Evolutionary conservation across 2,329 filamentous ascomycete species (phyloP).

Genomic region (Fonsecaea pugnacius): DNA sequence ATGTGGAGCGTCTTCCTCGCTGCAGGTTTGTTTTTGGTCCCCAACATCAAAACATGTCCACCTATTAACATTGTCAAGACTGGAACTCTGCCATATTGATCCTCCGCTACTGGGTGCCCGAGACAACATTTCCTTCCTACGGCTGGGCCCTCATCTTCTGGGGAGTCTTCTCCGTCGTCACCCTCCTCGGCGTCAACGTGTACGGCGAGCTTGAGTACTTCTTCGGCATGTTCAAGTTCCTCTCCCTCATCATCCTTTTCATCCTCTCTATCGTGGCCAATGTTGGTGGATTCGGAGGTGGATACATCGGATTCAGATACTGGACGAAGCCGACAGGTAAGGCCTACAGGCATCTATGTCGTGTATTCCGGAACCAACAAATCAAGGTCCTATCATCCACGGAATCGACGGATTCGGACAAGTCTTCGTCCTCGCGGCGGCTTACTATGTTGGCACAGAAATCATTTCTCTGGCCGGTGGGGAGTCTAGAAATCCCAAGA

Average conservation of each 20-base stretch:
- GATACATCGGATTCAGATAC: constrained; percentile 68
- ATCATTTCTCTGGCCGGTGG: constrained; percentile 61
- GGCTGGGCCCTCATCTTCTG: constrained; percentile 55
- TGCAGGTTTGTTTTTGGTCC: background rate
- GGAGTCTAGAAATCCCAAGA: constrained; percentile 59
- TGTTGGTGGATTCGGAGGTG: constrained; percentile 43
- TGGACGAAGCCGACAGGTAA: constrained; percentile 66
- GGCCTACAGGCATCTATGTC: background rate
- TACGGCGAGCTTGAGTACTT: constrained; percentile 61
- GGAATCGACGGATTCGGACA: constrained; percentile 46
- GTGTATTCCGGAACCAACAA: background rate
- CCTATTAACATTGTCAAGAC: constrained; percentile 36
- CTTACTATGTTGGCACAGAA: constrained; percentile 51
- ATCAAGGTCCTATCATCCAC: constrained; percentile 41
- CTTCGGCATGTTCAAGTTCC: constrained; percentile 45
- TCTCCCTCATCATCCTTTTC: constrained; percentile 43
- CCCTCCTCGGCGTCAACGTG: constrained; percentile 49
- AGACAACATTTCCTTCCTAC: constrained; percentile 47
- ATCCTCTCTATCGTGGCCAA: constrained; percentile 44
- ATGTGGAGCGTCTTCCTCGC: constrained; percentile 14
- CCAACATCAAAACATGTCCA: background rate
- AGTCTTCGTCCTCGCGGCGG: constrained; percentile 44
- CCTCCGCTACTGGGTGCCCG: constrained; percentile 51
- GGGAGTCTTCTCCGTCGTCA: constrained; percentile 49
- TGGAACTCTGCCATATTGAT: constrained; percentile 54